A percentile compares a stretch with the other conserved stretches of the same genome.
Conservation (phyloP, 768 basidiomycete species). For the Trametes meyenii region DNA sequence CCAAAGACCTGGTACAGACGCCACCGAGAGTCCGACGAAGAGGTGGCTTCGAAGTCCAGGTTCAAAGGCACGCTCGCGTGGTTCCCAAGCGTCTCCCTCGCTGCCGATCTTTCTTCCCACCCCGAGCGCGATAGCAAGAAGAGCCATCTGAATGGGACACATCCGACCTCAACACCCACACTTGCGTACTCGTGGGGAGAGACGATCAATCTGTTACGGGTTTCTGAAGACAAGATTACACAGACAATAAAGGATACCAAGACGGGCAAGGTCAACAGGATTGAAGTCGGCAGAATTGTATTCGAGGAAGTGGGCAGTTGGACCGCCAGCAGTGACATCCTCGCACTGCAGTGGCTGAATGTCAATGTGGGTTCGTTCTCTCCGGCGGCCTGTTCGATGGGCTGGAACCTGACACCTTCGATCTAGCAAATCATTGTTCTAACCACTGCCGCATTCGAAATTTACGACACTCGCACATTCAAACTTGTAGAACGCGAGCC, state of each 20-base stretch:
- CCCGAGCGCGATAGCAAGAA: slow-evolving; percentile 31
- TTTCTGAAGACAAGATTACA: slow-evolving; percentile 60
- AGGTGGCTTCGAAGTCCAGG: slow-evolving; percentile 42
- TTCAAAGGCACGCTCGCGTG: slow-evolving; percentile 75
- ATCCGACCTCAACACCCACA: slow-evolving; percentile 47
- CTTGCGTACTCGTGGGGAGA: slow-evolving; percentile 88
- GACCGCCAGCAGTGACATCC: slow-evolving; percentile 61
- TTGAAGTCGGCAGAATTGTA: slow-evolving; percentile 66
- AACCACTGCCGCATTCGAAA: slow-evolving; percentile 58
- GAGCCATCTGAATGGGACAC: slow-evolving; percentile 23
- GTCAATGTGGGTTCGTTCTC: slow-evolving; percentile 67
- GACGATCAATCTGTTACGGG: slow-evolving; percentile 61
- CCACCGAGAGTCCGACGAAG: slow-evolving; percentile 55
- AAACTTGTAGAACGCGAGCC: slow-evolving; percentile 63
- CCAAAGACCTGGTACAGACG: slow-evolving; percentile 92
- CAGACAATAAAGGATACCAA: slow-evolving; percentile 54
- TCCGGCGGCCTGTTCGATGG: background rate
- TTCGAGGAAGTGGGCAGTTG: slow-evolving; percentile 65
- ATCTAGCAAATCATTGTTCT: slow-evolving; percentile 69
- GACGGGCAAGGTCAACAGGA: slow-evolving; percentile 58
- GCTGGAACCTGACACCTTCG: background rate
- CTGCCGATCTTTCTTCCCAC: slow-evolving; percentile 19
- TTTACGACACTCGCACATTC: slow-evolving; percentile 65
- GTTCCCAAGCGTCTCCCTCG: slow-evolving; percentile 66
- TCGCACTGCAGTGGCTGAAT: slow-evolving; percentile 88